Percentiles rank a stretch among this genome's conserved stretches.
Conservation (phyloP, 345 rosid genomes). For the Nasturtium officinale region DNA sequence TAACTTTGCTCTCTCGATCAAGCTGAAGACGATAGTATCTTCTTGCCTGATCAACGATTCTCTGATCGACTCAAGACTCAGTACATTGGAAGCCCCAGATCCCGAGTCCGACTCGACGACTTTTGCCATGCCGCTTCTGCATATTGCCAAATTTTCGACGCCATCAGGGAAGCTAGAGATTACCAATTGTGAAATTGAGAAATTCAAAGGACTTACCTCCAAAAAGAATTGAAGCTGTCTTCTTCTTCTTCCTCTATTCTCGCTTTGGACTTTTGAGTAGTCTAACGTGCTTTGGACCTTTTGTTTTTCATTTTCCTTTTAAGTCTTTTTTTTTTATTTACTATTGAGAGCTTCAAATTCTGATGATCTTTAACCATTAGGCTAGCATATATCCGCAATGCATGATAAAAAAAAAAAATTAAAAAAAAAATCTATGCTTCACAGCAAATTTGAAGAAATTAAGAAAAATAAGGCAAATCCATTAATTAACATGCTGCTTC, state of each 20-base stretch:
- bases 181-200: not conserved
- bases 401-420: too few relatives aligned
- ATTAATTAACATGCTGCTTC: not conserved
- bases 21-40: slow-evolving; percentile 69
- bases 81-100: slow-evolving; percentile 2
- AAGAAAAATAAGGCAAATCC: not conserved
- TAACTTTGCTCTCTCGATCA: slow-evolving; percentile 77
- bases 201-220: not conserved
- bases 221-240: not conserved
- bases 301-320: not conserved
- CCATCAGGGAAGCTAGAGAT: not conserved
- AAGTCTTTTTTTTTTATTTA: too few relatives aligned
- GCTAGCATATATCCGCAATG: too few relatives aligned
- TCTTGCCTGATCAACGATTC: slow-evolving; percentile 78
- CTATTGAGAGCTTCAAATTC: too few relatives aligned
- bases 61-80: slow-evolving; percentile 62
- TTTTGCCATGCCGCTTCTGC: slow-evolving; percentile 37
- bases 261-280: not conserved
- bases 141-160: not conserved
- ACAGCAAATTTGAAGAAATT: not conserved
- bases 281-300: slow-evolving; percentile 1
- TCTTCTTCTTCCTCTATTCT: slow-evolving; percentile 17
- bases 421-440: not conserved
- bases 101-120: slow-evolving; percentile 28
- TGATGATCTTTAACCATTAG: too few relatives aligned